Conservation (phyloP, 139 green algal genomes). For the Pleodorina starrii region DNA sequence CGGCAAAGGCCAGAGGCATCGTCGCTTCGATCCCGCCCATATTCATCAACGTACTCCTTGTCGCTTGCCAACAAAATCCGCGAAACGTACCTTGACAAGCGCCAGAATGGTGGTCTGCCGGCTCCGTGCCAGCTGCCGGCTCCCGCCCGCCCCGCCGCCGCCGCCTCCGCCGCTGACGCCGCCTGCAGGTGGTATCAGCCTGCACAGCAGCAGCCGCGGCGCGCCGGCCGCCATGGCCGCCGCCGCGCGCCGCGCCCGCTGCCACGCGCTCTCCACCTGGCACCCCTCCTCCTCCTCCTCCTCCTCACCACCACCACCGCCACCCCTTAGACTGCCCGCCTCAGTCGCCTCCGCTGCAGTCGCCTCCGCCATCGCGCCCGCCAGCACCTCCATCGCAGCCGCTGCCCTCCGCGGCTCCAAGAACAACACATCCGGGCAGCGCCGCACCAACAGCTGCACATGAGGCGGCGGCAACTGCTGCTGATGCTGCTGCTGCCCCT, state of each 20-base stretch:
- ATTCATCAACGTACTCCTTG: no score
- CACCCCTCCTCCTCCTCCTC: background rate
- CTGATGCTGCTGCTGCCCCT: background rate
- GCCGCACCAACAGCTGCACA: background rate
- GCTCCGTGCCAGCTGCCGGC: background rate
- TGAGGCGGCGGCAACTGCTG: background rate
- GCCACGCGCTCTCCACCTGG: background rate
- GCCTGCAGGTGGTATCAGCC: background rate
- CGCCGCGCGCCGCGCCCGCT: background rate
- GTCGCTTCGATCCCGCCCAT: no score
- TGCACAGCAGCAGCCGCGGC: constrained; percentile 39
- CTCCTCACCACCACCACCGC: background rate
- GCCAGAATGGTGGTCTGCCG: background rate
- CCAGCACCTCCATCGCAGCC: background rate
- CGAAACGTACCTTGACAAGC: constrained; percentile 4
- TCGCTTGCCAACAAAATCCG: no score
- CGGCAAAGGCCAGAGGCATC: no score
- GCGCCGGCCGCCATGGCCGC: background rate
- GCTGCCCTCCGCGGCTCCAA: background rate
- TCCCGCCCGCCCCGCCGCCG: background rate
- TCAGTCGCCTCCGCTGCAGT: background rate
- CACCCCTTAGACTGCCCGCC: background rate
- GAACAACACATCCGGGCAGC: constrained; percentile 8
- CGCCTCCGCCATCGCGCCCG: background rate
- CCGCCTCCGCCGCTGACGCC: background rate